Evolutionary conservation across 148 eudicot species (phyloP).

Genomic region (Simmondsia chinensis): DNA sequence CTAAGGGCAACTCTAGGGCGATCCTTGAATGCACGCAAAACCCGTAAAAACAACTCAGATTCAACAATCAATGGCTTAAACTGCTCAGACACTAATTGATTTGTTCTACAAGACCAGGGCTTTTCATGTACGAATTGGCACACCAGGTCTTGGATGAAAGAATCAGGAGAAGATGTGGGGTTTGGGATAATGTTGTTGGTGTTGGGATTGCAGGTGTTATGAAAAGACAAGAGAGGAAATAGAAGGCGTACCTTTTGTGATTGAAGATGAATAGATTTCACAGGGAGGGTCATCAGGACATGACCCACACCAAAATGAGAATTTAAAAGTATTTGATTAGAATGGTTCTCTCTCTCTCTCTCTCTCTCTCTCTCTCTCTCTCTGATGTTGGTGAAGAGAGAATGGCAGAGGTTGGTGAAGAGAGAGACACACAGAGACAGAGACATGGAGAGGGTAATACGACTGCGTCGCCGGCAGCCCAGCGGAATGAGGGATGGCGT

Average conservation of each 20-base stretch:
- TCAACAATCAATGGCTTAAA: constrained; percentile 21
- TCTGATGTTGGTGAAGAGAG: no score
- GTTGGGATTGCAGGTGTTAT: constrained; percentile 6
- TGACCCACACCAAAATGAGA: no score
- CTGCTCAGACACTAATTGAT: constrained; percentile 12
- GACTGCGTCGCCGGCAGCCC: no score
- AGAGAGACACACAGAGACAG: no score
- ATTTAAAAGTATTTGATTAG: no score
- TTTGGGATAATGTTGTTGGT: not conserved
- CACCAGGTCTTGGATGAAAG: constrained; percentile 17
- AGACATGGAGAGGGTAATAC: no score
- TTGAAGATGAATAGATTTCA: no score
- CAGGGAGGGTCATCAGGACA: no score
- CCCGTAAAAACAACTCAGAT: constrained; percentile 29
- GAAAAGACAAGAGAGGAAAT: constrained; percentile 8
- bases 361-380: no score
- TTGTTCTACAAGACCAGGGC: constrained; percentile 17
- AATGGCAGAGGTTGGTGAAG: no score
- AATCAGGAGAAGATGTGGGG: not conserved
- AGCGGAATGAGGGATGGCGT: no score
- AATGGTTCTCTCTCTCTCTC: no score
- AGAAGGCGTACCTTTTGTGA: constrained; percentile 30
- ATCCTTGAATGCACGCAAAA: constrained; percentile 19
- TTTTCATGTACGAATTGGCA: constrained; percentile 16
- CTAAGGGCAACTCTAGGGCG: constrained; percentile 28